Evolutionary conservation across 1,139 yeast genomes (phyloP).

Genomic region (Saccharomyces hybrid): DNA sequence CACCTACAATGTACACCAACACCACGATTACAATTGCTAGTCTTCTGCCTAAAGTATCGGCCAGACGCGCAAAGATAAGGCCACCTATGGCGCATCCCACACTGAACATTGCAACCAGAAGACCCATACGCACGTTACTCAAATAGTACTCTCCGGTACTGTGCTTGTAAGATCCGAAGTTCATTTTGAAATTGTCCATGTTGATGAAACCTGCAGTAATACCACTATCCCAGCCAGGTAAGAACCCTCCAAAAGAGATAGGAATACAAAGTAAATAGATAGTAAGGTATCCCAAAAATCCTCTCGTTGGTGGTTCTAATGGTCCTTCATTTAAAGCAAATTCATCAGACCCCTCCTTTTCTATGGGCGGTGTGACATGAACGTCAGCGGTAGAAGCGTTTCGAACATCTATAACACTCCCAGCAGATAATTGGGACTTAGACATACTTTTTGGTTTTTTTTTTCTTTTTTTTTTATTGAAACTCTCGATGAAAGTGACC

Average conservation of each 20-base stretch:
- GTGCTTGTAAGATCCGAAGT: slow-evolving; percentile 39
- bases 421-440: too few relatives aligned
- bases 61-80: slow-evolving; percentile 42
- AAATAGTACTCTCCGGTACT: slow-evolving; percentile 32
- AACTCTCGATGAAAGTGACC: too few relatives aligned
- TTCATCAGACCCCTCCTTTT: background rate
- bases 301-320: background rate
- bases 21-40: slow-evolving; percentile 46
- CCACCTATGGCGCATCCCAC: slow-evolving; percentile 62
- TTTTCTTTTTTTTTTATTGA: too few relatives aligned
- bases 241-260: background rate
- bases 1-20: slow-evolving; percentile 50
- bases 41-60: slow-evolving; percentile 53
- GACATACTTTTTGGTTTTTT: too few relatives aligned
- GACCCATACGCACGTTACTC: slow-evolving; percentile 46
- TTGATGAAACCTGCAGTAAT: slow-evolving; percentile 67
- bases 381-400: too few relatives aligned
- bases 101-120: slow-evolving; percentile 55
- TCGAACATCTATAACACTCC: too few relatives aligned
- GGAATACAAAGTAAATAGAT: background rate
- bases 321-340: background rate
- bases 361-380: background rate
- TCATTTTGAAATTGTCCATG: slow-evolving; percentile 49
- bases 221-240: slow-evolving; percentile 61
- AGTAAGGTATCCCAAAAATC: background rate